Percentiles rank a stretch among this genome's conserved stretches.
Evolutionary conservation across 768 basidiomycete genomes (phyloP).

Genomic region (Austroboletus eburneus): DNA sequence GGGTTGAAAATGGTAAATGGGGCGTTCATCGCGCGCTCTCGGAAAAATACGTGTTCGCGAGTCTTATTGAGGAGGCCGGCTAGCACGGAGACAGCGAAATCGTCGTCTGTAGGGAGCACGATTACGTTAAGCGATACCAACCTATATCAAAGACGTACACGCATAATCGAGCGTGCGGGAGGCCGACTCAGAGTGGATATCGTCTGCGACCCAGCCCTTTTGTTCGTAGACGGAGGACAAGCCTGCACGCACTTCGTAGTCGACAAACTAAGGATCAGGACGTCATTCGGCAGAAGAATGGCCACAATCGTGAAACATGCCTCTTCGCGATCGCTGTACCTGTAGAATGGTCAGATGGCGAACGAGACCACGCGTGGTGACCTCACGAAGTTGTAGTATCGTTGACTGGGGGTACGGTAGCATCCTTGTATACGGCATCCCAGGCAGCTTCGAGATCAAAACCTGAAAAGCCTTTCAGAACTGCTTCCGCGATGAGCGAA

Average conservation of each 20-base stretch:
- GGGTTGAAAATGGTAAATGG: slow-evolving; percentile 67
- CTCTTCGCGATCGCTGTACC: slow-evolving; percentile 73
- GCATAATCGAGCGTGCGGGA: slow-evolving; percentile 78
- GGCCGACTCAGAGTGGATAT: slow-evolving; percentile 74
- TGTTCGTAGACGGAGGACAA: slow-evolving; percentile 62
- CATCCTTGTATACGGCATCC: slow-evolving; percentile 74
- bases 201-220: slow-evolving; percentile 74
- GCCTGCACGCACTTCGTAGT: slow-evolving; percentile 80
- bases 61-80: slow-evolving; percentile 52
- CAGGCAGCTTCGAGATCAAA: slow-evolving; percentile 65
- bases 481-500: slow-evolving; percentile 70
- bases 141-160: slow-evolving; percentile 55
- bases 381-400: slow-evolving; percentile 51
- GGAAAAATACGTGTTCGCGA: slow-evolving; percentile 46
- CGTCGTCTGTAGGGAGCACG: too few relatives aligned
- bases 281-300: background rate
- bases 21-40: slow-evolving; percentile 48
- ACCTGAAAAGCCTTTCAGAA: slow-evolving; percentile 57
- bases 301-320: slow-evolving; percentile 26
- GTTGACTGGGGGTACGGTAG: slow-evolving; percentile 53
- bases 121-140: too few relatives aligned
- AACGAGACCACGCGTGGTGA: background rate
- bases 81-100: slow-evolving; percentile 66
- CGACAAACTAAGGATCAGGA: slow-evolving; percentile 46
- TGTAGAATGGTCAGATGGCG: slow-evolving; percentile 18